Evolutionary conservation across 106 monocot genomes (phyloP).

Genomic region (Agapanthus africanus): DNA sequence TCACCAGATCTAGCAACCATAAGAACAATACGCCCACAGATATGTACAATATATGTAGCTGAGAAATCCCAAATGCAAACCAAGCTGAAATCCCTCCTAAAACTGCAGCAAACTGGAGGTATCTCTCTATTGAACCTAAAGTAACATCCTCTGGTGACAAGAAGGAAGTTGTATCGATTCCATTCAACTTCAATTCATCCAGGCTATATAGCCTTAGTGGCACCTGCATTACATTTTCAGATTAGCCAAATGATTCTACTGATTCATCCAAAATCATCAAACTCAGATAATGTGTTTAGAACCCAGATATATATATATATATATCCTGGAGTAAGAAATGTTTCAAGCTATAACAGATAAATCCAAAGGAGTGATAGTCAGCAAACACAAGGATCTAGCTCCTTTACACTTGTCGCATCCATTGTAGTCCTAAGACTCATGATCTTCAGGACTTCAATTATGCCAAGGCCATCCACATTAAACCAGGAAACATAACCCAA

Average conservation of each 20-base stretch:
- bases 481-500: background rate
- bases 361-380: no score
- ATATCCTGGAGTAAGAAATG: no score
- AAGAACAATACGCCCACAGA: constrained; percentile 53
- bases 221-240: constrained; percentile 30
- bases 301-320: no score
- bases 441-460: no score
- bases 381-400: no score
- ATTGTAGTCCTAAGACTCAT: no score
- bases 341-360: no score
- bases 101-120: constrained; percentile 53
- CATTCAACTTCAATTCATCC: constrained; percentile 90
- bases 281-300: no score
- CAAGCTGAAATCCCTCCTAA: constrained; percentile 59
- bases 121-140: constrained; percentile 69
- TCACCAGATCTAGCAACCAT: constrained; percentile 78
- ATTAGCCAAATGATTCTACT: background rate
- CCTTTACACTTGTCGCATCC: no score
- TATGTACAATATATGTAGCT: constrained; percentile 47
- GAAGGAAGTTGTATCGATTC: constrained; percentile 61
- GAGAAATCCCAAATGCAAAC: constrained; percentile 45
- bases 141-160: constrained; percentile 70
- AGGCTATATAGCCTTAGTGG: constrained; percentile 71
- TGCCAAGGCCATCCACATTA: background rate
- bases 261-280: no score